phyloP scores from a whole-genome alignment of 805 yeast species.

The Barnettozyma vustinii region DNA sequence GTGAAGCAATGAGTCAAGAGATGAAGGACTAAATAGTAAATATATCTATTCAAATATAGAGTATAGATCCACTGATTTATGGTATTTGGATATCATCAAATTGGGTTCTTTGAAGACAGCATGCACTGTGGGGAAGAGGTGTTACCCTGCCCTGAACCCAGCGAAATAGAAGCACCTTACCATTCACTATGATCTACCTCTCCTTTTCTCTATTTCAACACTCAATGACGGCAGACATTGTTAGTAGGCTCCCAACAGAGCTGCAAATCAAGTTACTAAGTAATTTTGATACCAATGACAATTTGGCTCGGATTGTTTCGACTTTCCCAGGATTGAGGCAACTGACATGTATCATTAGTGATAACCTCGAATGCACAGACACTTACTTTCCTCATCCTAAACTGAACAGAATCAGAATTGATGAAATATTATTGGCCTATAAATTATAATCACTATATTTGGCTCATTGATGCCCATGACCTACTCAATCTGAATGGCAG shows the following conservation, averaged over 20 bases:
- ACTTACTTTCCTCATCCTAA: background rate
- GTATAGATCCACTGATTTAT: too few relatives aligned
- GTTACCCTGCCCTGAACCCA: too few relatives aligned
- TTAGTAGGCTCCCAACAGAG: background rate
- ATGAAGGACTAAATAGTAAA: too few relatives aligned
- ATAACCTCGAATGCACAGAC: background rate
- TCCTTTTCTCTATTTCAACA: too few relatives aligned
- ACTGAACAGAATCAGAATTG: background rate
- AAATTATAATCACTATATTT: background rate
- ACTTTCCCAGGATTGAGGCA: background rate
- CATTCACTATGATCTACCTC: too few relatives aligned
- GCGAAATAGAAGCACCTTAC: too few relatives aligned
- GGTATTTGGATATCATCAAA: too few relatives aligned
- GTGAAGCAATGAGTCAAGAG: too few relatives aligned
- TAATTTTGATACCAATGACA: background rate
- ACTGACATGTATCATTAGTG: background rate
- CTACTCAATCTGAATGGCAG: background rate
- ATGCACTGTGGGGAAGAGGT: too few relatives aligned
- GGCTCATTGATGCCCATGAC: background rate
- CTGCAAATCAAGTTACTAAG: background rate
- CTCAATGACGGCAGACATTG: background rate
- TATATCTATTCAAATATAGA: too few relatives aligned
- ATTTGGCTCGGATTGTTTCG: background rate
- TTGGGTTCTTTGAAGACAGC: too few relatives aligned
- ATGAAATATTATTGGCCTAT: background rate